These are phyloP conservation scores for Rhododendron griersonianum DNA, from an alignment of 148 eudicot species.

Conservation along the genomic window DNA sequence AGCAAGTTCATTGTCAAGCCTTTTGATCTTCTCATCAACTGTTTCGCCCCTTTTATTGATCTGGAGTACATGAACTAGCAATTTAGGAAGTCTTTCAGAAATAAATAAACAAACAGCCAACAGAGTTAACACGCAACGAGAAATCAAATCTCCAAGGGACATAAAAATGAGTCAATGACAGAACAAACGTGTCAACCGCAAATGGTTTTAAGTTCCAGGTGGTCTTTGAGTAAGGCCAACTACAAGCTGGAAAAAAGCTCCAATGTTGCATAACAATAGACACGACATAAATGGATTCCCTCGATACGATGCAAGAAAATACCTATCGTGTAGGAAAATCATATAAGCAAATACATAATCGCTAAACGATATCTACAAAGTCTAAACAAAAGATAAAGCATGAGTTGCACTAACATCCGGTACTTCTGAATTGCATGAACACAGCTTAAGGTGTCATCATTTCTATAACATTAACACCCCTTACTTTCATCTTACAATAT, in stretches of 20 bases:
- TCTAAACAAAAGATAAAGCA: neutral
- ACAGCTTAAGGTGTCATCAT: neutral
- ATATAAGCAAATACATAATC: neutral
- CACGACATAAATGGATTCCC: neutral
- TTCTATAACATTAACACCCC: neutral
- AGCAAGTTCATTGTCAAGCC: constrained; percentile 85
- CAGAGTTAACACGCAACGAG: neutral
- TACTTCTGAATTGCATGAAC: neutral
- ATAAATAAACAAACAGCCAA: neutral
- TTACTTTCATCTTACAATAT: neutral
- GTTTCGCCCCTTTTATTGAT: constrained; percentile 87
- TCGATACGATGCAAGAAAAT: neutral
- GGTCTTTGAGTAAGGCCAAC: neutral
- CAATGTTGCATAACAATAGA: neutral
- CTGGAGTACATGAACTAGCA: constrained; percentile 25
- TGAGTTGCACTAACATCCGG: neutral
- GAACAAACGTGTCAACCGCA: neutral
- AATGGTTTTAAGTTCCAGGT: neutral
- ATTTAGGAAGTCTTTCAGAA: neutral
- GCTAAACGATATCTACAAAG: neutral
- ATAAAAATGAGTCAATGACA: neutral
- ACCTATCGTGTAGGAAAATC: neutral
- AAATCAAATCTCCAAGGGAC: neutral
- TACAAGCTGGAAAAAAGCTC: neutral
- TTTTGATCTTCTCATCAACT: constrained; percentile 91